Conservation (phyloP, 139 green algal species). For the Picochlorum sp. region DNA sequence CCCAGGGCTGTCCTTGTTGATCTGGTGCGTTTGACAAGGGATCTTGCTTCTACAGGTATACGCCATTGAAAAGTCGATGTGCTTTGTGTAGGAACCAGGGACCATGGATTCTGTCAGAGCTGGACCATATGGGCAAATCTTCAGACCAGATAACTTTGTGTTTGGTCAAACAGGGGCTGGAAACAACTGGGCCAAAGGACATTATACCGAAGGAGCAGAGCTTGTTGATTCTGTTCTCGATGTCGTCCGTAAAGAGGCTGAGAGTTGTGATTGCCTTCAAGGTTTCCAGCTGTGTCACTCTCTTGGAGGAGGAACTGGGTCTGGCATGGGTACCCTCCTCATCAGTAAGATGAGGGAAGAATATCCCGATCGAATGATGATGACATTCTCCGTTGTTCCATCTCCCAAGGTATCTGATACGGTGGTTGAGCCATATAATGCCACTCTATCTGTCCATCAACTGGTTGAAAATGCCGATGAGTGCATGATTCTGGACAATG, state of each 20-base stretch:
- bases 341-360: constrained; percentile 91
- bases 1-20: constrained; percentile 96
- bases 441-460: constrained; percentile 99
- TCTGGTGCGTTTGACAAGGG: constrained; percentile 38
- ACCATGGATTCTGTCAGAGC: constrained; percentile 95
- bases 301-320: constrained; percentile 92
- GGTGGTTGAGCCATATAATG: constrained; percentile 99
- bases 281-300: constrained; percentile 96
- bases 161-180: constrained; percentile 93
- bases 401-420: constrained; percentile 99
- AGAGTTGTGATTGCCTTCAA: constrained; percentile 97
- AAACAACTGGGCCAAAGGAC: constrained; percentile 99
- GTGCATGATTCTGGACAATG: constrained; percentile 98
- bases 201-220: constrained; percentile 98
- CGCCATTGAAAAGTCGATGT: neutral
- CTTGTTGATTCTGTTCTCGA: constrained; percentile 97
- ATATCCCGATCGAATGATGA: constrained; percentile 96
- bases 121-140: constrained; percentile 93
- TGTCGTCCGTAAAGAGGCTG: constrained; percentile 97
- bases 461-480: constrained; percentile 99
- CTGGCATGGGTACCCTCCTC: constrained; percentile 87
- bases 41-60: neutral
- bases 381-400: constrained; percentile 98
- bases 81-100: constrained; percentile 68
- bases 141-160: constrained; percentile 96